A percentile compares a stretch with the other conserved stretches of the same genome.
These are phyloP conservation scores for Diplocarpon rosae DNA, from an alignment of 2,329 filamentous ascomycete genomes.

Conservation along the genomic window DNA sequence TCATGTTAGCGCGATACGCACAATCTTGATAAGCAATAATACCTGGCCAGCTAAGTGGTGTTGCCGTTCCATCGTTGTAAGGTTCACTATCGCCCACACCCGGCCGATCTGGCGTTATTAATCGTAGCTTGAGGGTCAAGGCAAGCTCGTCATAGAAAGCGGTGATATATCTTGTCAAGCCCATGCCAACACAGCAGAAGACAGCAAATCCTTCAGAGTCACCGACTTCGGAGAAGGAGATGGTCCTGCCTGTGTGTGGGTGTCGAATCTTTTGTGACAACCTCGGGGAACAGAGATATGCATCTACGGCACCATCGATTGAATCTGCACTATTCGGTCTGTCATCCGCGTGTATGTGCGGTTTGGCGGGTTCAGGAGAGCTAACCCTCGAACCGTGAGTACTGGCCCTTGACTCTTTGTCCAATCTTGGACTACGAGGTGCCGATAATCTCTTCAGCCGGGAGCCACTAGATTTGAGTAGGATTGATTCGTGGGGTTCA, in stretches of 20 bases:
- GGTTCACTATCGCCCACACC: slow-evolving; percentile 87
- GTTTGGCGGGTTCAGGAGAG: slow-evolving; percentile 21
- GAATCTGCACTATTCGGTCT: slow-evolving; percentile 73
- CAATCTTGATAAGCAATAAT: slow-evolving; percentile 28
- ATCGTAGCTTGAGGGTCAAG: slow-evolving; percentile 70
- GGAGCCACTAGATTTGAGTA: slow-evolving; percentile 44
- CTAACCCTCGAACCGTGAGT: slow-evolving; percentile 23
- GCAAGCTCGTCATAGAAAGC: slow-evolving; percentile 97
- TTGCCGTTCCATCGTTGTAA: slow-evolving; percentile 70
- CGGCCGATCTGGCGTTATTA: slow-evolving; percentile 90
- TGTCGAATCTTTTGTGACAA: slow-evolving; percentile 82
- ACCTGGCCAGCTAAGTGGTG: slow-evolving; percentile 91
- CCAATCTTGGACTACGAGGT: slow-evolving; percentile 29
- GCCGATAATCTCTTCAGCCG: slow-evolving; percentile 47
- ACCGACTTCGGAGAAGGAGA: slow-evolving; percentile 94
- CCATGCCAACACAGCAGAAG: slow-evolving; percentile 97
- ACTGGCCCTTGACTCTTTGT: slow-evolving; percentile 27
- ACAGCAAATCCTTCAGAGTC: slow-evolving; percentile 85
- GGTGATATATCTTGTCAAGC: slow-evolving; percentile 86
- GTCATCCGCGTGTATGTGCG: slow-evolving; percentile 43
- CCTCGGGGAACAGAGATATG: slow-evolving; percentile 72
- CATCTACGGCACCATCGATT: slow-evolving; percentile 76
- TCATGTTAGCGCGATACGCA: slow-evolving; percentile 18
- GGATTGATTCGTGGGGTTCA: slow-evolving; percentile 33
- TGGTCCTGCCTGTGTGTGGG: slow-evolving; percentile 73